phyloP scores from a whole-genome alignment of 805 yeast genomes.

The Priceomyces fermenticarens region DNA sequence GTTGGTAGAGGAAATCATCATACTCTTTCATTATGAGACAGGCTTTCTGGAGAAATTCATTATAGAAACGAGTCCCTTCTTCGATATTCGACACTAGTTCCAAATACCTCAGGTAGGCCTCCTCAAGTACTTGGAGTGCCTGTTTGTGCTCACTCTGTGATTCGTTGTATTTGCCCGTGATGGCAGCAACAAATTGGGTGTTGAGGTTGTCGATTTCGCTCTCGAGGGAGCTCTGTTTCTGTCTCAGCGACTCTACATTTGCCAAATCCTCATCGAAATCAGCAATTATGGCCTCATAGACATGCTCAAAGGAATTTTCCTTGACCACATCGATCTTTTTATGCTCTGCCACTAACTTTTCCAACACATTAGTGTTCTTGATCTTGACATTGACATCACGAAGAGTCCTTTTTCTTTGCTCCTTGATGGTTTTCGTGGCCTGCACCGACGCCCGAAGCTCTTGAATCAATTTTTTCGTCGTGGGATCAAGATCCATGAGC shows the following conservation, averaged over 20 bases:
- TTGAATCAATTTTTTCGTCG: slow-evolving; percentile 23
- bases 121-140: slow-evolving; percentile 51
- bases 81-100: slow-evolving; percentile 59
- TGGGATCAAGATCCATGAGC: slow-evolving; percentile 32
- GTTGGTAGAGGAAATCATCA: slow-evolving; percentile 46
- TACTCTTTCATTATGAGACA: slow-evolving; percentile 45
- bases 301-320: slow-evolving; percentile 29
- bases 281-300: slow-evolving; percentile 42
- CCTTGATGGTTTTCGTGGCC: slow-evolving; percentile 27
- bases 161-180: slow-evolving; percentile 14
- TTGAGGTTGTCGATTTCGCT: slow-evolving; percentile 33
- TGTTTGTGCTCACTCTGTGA: slow-evolving; percentile 40
- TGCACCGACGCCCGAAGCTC: slow-evolving; percentile 34
- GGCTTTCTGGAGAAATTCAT: slow-evolving; percentile 51
- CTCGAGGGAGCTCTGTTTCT: slow-evolving; percentile 33
- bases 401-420: slow-evolving; percentile 37
- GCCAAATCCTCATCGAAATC: slow-evolving; percentile 49
- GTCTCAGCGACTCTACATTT: slow-evolving; percentile 38
- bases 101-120: slow-evolving; percentile 46
- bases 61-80: slow-evolving; percentile 72
- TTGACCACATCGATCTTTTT: slow-evolving; percentile 18
- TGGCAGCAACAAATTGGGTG: slow-evolving; percentile 21
- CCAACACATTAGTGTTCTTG: slow-evolving; percentile 46
- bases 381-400: slow-evolving; percentile 44
- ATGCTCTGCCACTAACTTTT: slow-evolving; percentile 50